These are phyloP conservation scores for Puya raimondii DNA, from an alignment of 176 grass and related monocot genomes.

Conservation along the genomic window DNA sequence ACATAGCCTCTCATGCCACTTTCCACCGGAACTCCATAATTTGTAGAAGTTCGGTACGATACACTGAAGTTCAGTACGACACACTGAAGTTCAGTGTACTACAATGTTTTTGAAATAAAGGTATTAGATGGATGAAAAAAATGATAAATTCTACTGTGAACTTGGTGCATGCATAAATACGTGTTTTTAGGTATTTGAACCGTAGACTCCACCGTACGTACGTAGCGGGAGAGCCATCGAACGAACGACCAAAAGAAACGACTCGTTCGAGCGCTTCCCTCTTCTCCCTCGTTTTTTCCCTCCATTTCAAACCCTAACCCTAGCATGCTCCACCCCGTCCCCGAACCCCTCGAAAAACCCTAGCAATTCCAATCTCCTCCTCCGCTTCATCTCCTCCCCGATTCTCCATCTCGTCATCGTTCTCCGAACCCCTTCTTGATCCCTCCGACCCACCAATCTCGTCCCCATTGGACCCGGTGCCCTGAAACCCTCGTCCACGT, in stretches of 20 bases:
- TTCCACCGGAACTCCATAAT: no score
- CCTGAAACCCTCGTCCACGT: neutral
- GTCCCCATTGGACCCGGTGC: neutral
- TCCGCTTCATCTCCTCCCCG: neutral
- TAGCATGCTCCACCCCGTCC: neutral
- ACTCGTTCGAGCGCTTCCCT: neutral
- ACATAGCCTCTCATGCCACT: no score
- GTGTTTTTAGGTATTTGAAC: neutral
- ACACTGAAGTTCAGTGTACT: no score
- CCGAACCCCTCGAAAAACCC: neutral
- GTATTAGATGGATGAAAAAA: no score
- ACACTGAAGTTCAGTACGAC: no score
- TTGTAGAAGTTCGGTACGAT: no score
- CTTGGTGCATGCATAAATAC: neutral
- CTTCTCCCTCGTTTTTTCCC: neutral
- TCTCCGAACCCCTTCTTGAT: neutral
- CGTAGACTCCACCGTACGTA: neutral
- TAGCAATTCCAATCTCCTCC: neutral
- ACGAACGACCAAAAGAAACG: neutral
- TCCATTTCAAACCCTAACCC: slow-evolving; percentile 5
- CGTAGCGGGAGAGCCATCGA: neutral
- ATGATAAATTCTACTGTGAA: no score
- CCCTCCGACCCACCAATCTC: neutral
- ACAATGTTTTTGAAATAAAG: no score
- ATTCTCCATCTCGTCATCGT: neutral